phyloP scores from a whole-genome alignment of 2,329 filamentous ascomycete genomes.

The Periconia sp. region DNA sequence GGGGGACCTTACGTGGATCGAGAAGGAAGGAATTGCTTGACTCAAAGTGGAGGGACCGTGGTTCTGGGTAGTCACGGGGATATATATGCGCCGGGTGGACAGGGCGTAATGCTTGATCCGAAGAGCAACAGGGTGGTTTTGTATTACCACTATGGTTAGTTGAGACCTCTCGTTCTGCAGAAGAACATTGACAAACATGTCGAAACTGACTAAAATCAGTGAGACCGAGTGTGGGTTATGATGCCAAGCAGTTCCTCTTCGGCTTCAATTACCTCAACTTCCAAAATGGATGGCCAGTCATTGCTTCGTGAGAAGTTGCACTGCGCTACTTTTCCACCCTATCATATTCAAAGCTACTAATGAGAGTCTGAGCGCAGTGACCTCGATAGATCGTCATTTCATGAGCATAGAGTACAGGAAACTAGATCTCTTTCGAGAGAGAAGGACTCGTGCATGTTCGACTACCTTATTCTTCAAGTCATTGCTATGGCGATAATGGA shows the following conservation, averaged over 20 bases:
- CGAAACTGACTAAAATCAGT: conserved; percentile 20
- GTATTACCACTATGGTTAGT: conserved; percentile 43
- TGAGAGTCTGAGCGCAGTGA: too few relatives aligned
- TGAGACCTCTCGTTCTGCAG: neutral
- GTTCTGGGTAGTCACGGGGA: conserved; percentile 63
- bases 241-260: conserved; percentile 31
- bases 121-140: conserved; percentile 23
- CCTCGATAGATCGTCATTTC: too few relatives aligned
- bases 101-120: conserved; percentile 30
- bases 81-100: conserved; percentile 43
- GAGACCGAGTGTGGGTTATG: conserved; percentile 29
- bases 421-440: too few relatives aligned
- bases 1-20: conserved; percentile 57
- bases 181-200: too few relatives aligned
- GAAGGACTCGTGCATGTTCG: too few relatives aligned
- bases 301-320: too few relatives aligned
- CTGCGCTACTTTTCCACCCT: too few relatives aligned
- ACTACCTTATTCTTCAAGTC: too few relatives aligned
- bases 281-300: conserved; percentile 34
- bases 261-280: conserved; percentile 41
- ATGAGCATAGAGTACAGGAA: too few relatives aligned
- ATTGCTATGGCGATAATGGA: too few relatives aligned
- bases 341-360: too few relatives aligned
- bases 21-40: conserved; percentile 47
- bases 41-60: conserved; percentile 62